Base-by-base conservation (phyloP, 768 basidiomycete genomes). In the Gloeostereum incarnatum region DNA sequence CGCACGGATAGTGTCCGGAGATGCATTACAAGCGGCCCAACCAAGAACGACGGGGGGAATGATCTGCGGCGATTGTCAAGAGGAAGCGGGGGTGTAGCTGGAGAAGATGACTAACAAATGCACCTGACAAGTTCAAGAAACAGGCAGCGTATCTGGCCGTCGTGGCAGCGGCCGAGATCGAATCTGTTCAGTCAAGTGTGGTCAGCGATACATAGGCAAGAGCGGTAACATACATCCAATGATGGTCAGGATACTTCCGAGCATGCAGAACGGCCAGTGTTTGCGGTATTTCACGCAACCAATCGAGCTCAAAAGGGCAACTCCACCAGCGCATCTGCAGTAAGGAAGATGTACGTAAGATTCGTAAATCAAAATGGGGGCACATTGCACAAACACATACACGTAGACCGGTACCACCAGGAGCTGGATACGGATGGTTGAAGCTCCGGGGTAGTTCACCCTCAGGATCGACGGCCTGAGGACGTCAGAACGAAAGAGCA, bases 381-480 rank as follows among this genome's bases (percentile, higher is more conserved):
- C 18, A n/a, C n/a, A n/a, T n/a, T n/a, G n/a, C n/a, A 29, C 5
- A 14, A 19, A 26, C 13, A 6, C 19, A n/a, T 20, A 39, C 34
- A 41, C 14, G 14, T 38, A 36, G 32, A 41, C 26, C 3, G 40
- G 40, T 14, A 36, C 33, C 1, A 19, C 35, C 3, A 41, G 24
- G n/a, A 41, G 14, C 27, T 41, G 40, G 10, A 41, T 41, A 8
- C 17, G 40, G 13, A 41, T 29, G 9, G 22, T 36, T 18, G 38
- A 32, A 3, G 23, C 14, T 29, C 16, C 18, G 8, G 31, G 24
- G 32, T 23, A 35, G 19, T 36, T 33, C 22, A 41, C 31, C 35
- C 6, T 41, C 18, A 42, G 34, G 38, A 39, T 45, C 30, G 29
- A 43, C 16, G 45, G 44, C 18, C 45, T 42, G 14, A 23, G 27